Percentiles rank a stretch among this genome's conserved stretches.
Evolutionary conservation across 176 grass and related monocot species (phyloP).

Genomic region (Zoysia pacifica): DNA sequence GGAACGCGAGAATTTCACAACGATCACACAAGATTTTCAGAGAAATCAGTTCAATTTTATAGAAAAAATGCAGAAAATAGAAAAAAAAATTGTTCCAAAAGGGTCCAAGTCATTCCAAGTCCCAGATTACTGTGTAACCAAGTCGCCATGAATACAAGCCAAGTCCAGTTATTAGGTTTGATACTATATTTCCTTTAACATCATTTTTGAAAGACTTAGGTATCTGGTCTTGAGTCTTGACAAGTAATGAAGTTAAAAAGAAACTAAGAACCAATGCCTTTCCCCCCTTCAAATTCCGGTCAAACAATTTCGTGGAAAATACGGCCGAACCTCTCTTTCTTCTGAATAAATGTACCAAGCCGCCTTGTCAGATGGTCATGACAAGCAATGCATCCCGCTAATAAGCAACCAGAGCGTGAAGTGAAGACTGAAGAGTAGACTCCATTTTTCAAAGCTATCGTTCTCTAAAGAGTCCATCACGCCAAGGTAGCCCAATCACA

Average conservation of each 20-base stretch:
- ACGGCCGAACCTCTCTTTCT: background rate
- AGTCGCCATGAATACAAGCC: background rate
- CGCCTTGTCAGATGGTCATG: conserved; percentile 2
- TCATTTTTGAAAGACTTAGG: background rate
- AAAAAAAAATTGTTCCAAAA: too few species aligned
- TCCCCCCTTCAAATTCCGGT: background rate
- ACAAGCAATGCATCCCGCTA: conserved; percentile 11
- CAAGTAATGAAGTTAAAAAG: background rate
- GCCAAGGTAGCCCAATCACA: conserved; percentile 15
- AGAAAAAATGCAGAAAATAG: too few species aligned
- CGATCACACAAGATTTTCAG: too few species aligned
- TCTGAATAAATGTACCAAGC: background rate
- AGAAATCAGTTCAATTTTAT: too few species aligned
- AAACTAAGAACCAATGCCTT: background rate
- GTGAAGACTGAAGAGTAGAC: conserved; percentile 17
- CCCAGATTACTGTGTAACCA: background rate
- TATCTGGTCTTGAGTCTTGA: background rate
- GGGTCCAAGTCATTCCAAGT: too few species aligned
- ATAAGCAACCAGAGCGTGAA: background rate
- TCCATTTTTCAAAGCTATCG: background rate
- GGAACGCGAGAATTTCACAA: too few species aligned
- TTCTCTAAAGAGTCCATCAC: background rate
- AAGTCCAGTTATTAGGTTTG: background rate
- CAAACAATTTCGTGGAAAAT: background rate
- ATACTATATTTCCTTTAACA: background rate